Evolutionary conservation across 768 basidiomycete genomes (phyloP), one percentile per base, ranked within the genome.

Genomic region (Scleroderma bovista): DNA sequence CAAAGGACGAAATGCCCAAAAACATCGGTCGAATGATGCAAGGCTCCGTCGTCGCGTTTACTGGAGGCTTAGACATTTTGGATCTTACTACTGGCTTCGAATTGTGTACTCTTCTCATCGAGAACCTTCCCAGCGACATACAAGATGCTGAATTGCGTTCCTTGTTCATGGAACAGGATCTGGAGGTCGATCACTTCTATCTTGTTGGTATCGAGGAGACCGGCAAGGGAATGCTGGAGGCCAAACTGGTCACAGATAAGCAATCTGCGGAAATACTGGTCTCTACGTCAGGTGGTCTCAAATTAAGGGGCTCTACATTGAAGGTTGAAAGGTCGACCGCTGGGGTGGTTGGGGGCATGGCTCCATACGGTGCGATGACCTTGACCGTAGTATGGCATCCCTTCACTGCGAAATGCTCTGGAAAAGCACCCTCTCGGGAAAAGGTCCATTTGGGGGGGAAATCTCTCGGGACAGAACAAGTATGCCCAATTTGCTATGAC

Each of bases 401-500:
- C 24, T 22, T 8, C 20, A 23, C 19, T 10, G 24, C 41, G 24
- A 13, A 43, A 11, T 43, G 23, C 24, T 43, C 23, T 11, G 23
- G 23, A 15, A 22, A 23, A 42, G 24, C 23, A 20, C 26, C 41
- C n/a, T 13, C 2, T 1, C 22, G 10, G 11, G 23, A 17, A 9
- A 26, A 26, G 24, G 12, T 43, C 7, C 15, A 29, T 16, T 29
- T 15, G 15, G 23, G 16, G 16, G 17, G 41, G 23, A 3, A 6
- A 7, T 5, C 22, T n/a, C 8, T 43, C 24, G 24, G 13, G 6
- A 3, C 24, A 22, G 24, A 43, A 1, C 24, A 43, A 6, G 54
- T 46, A 3, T 85, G 83, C 54, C 82, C 83, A 6, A 69, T 85
- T 40, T 85, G 83, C 57, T 75, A 72, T 43, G 75, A 77, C 51